Conservation (phyloP, 257 asterid species). For the Ligustrum vulgare region DNA sequence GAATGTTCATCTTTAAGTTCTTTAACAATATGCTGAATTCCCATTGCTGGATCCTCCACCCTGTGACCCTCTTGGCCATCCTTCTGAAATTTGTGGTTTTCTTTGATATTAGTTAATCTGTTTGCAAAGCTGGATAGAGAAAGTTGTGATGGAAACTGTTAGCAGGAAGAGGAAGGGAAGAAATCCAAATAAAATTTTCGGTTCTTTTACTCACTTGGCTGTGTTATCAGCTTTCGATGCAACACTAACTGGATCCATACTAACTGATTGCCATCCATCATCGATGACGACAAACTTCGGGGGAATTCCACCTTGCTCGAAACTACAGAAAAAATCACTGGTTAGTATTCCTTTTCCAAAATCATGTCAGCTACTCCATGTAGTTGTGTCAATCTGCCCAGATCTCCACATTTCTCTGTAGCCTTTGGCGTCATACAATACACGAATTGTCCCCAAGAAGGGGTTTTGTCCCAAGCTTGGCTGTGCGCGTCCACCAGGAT, state of each 20-base stretch:
- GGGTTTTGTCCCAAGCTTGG: no score
- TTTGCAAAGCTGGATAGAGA: conserved; percentile 70
- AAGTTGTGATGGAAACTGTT: background rate
- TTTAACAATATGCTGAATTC: conserved; percentile 63
- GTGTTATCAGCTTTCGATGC: conserved; percentile 61
- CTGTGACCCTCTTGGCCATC: conserved; percentile 70
- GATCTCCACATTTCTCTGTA: background rate
- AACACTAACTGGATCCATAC: conserved; percentile 66
- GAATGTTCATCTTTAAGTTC: conserved; percentile 62
- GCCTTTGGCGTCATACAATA: no score
- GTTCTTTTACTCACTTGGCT: conserved; percentile 64
- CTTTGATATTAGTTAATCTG: conserved; percentile 72
- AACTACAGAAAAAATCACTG: conserved; percentile 39
- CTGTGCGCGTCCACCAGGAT: no score
- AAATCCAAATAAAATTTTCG: background rate
- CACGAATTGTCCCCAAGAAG: no score
- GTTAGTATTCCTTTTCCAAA: background rate
- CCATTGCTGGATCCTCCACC: conserved; percentile 69
- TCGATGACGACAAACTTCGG: conserved; percentile 87
- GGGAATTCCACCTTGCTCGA: conserved; percentile 72
- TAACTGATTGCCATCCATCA: conserved; percentile 97
- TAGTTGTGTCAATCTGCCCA: background rate
- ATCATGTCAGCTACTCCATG: background rate
- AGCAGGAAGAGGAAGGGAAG: background rate
- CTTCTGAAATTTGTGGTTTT: conserved; percentile 85